Conservation (phyloP, 495 filamentous ascomycete species). For the Aspergillus taichungensis region DNA sequence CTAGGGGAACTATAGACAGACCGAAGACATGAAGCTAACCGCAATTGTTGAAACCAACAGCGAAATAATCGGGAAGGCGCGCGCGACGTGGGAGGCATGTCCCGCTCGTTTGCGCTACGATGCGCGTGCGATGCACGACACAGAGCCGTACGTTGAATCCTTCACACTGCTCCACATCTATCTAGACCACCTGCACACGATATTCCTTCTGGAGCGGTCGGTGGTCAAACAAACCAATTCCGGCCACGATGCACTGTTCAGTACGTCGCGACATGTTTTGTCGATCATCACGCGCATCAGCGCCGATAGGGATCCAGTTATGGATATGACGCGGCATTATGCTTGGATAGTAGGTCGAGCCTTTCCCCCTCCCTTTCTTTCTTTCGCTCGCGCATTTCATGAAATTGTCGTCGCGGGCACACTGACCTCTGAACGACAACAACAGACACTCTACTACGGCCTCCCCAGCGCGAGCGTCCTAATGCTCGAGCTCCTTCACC, state of each 20-base stretch:
- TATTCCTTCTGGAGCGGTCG: conserved; percentile 50
- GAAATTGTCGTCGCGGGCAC: neutral
- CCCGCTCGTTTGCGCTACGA: conserved; percentile 30
- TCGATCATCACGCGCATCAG: conserved; percentile 36
- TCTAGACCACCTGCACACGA: conserved; percentile 46
- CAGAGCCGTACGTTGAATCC: conserved; percentile 14
- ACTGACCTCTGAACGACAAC: too few species aligned
- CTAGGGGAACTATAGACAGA: too few species aligned
- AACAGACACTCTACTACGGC: conserved; percentile 43
- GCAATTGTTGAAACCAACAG: conserved; percentile 7
- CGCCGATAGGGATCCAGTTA: conserved; percentile 37
- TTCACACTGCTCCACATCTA: conserved; percentile 30
- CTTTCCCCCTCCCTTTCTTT: neutral
- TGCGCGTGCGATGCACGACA: conserved; percentile 20
- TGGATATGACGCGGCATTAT: conserved; percentile 43
- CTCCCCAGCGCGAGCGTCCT: conserved; percentile 52
- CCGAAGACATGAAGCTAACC: too few species aligned
- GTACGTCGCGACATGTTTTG: conserved; percentile 46
- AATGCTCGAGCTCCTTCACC: conserved; percentile 51
- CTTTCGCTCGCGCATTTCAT: conserved; percentile 1
- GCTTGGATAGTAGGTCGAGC: conserved; percentile 46
- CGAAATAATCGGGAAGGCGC: conserved; percentile 25
- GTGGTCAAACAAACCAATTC: conserved; percentile 43
- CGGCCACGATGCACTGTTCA: conserved; percentile 41
- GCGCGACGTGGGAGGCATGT: conserved; percentile 22